phyloP scores from a whole-genome alignment of 257 asterid genomes.

The Scutellaria galericulata region DNA sequence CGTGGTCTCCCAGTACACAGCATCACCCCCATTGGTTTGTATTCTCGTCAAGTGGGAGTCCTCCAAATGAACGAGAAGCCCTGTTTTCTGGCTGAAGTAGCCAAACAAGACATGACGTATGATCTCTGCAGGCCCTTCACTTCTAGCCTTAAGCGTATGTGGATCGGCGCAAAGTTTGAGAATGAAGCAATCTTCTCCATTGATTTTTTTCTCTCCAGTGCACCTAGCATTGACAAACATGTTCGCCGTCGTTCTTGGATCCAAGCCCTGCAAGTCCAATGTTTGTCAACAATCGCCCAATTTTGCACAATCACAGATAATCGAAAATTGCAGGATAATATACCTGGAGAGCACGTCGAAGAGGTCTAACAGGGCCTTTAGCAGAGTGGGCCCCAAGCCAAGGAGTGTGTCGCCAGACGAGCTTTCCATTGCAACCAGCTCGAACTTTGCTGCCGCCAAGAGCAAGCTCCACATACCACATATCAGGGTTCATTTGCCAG shows the following conservation, averaged over 20 bases:
- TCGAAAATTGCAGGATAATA: background rate
- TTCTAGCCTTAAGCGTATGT: slow-evolving; percentile 52
- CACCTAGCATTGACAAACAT: slow-evolving; percentile 59
- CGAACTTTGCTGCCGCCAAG: slow-evolving; percentile 64
- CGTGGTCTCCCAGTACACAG: slow-evolving; percentile 64
- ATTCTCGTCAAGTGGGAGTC: slow-evolving; percentile 63
- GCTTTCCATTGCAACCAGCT: slow-evolving; percentile 65
- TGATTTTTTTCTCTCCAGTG: slow-evolving; percentile 60
- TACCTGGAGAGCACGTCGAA: slow-evolving; percentile 69
- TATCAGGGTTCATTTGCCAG: slow-evolving; percentile 68
- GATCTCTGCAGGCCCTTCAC: slow-evolving; percentile 66
- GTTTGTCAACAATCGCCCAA: background rate
- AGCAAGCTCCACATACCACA: slow-evolving; percentile 67
- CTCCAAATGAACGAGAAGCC: slow-evolving; percentile 59
- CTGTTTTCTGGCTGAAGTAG: slow-evolving; percentile 63
- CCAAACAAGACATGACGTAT: slow-evolving; percentile 58
- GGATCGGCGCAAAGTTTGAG: slow-evolving; percentile 61
- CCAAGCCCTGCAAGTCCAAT: slow-evolving; percentile 47
- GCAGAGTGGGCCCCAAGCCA: slow-evolving; percentile 70
- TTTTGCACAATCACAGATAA: background rate
- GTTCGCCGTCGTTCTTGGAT: slow-evolving; percentile 64
- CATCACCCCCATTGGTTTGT: slow-evolving; percentile 52
- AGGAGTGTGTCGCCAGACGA: slow-evolving; percentile 66
- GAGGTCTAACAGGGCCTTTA: slow-evolving; percentile 65
- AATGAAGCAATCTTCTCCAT: slow-evolving; percentile 60